These are phyloP conservation scores for Claviceps arundinis DNA, from an alignment of 2,329 filamentous ascomycete genomes.

Conservation along the genomic window DNA sequence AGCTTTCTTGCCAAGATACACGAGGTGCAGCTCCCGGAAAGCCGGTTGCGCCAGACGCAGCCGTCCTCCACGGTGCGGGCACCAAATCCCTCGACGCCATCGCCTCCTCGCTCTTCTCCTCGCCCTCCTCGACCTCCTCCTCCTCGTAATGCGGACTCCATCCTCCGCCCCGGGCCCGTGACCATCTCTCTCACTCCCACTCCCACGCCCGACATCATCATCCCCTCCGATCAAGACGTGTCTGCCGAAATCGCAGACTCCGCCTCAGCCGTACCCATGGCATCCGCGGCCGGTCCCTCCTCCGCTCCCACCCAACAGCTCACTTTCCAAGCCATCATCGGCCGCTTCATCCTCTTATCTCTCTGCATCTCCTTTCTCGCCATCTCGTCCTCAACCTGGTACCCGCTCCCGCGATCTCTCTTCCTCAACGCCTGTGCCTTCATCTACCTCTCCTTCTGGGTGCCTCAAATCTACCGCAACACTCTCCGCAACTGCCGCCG, in stretches of 20 bases:
- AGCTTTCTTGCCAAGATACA: slow-evolving; percentile 48
- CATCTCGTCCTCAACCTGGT: slow-evolving; percentile 48
- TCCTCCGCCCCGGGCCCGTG: slow-evolving; percentile 27
- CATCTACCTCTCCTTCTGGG: slow-evolving; percentile 79
- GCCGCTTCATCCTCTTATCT: slow-evolving; percentile 42
- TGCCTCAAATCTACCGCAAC: slow-evolving; percentile 86
- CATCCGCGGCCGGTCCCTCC: slow-evolving; percentile 6
- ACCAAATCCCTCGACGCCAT: neutral
- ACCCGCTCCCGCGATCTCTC: slow-evolving; percentile 36
- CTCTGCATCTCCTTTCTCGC: slow-evolving; percentile 44
- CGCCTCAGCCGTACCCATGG: slow-evolving; percentile 21
- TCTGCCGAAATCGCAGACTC: slow-evolving; percentile 44
- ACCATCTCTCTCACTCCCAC: slow-evolving; percentile 33
- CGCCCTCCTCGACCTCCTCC: slow-evolving; percentile 6
- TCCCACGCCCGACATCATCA: slow-evolving; percentile 39
- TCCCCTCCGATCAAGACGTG: slow-evolving; percentile 51
- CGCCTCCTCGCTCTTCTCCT: slow-evolving; percentile 1
- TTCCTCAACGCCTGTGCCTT: slow-evolving; percentile 55
- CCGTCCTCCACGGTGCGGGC: slow-evolving; percentile 4
- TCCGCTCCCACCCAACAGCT: slow-evolving; percentile 9
- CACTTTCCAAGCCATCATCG: slow-evolving; percentile 42
- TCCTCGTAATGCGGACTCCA: slow-evolving; percentile 2
- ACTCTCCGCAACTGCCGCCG: slow-evolving; percentile 80
- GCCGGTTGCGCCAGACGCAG: slow-evolving; percentile 33
- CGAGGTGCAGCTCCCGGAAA: slow-evolving; percentile 42